These are phyloP conservation scores for Alternaria brassicae DNA, from an alignment of 2,329 filamentous ascomycete species.

Conservation along the genomic window DNA sequence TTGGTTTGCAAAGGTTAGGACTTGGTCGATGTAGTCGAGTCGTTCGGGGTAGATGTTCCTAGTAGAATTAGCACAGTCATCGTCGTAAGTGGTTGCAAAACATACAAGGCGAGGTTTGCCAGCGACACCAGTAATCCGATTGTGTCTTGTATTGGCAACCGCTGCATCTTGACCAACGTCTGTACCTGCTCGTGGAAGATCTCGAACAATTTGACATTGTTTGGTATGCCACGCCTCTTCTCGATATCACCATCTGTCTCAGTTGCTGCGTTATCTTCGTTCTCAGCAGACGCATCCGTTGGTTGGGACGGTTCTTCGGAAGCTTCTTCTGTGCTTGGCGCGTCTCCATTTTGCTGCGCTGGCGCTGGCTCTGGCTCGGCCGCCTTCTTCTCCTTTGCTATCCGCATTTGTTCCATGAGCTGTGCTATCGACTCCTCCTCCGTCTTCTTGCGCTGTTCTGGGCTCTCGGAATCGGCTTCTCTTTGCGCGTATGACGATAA, in stretches of 20 bases:
- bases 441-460: constrained; percentile 74
- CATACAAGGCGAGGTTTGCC: constrained; percentile 81
- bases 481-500: constrained; percentile 93
- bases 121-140: constrained; percentile 94
- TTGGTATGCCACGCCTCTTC: constrained; percentile 67
- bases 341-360: constrained; percentile 47
- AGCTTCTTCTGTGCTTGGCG: constrained; percentile 35
- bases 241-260: constrained; percentile 53
- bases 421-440: constrained; percentile 84
- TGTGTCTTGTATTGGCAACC: constrained; percentile 91
- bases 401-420: constrained; percentile 77
- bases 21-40: constrained; percentile 93
- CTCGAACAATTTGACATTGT: constrained; percentile 89
- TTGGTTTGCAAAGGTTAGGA: constrained; percentile 83
- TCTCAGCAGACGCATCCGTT: constrained; percentile 40
- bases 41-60: constrained; percentile 90
- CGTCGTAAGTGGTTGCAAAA: constrained; percentile 8
- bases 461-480: constrained; percentile 75
- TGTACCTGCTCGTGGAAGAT: constrained; percentile 97
- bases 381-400: constrained; percentile 66
- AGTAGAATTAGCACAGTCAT: constrained; percentile 31
- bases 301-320: constrained; percentile 38
- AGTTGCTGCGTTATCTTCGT: constrained; percentile 47
- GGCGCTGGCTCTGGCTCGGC: constrained; percentile 32
- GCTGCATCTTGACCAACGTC: constrained; percentile 88